Conservation (phyloP, 768 basidiomycete genomes). For the Termitomyces sp. region DNA sequence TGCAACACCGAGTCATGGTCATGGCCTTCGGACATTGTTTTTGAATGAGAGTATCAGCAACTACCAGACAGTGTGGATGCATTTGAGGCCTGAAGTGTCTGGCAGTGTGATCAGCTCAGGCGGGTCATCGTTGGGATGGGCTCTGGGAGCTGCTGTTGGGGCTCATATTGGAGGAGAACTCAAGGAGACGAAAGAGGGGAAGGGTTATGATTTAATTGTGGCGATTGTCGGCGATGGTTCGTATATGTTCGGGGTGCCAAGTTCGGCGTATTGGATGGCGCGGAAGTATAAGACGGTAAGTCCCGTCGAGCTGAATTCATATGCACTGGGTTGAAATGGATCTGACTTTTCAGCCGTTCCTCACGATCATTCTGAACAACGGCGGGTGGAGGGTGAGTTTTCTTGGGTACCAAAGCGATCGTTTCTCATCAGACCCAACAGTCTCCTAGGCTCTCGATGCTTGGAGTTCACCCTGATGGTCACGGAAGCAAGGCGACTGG, state of each 20-base stretch:
- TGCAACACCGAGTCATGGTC: conserved; percentile 36
- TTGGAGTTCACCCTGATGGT: conserved; percentile 59
- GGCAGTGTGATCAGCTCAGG: conserved; percentile 56
- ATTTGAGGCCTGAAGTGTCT: conserved; percentile 48
- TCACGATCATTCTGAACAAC: conserved; percentile 70
- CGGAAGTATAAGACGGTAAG: conserved; percentile 61
- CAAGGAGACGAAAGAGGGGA: conserved; percentile 15
- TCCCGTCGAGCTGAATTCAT: not conserved
- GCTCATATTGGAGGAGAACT: conserved; percentile 42
- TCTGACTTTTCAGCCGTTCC: conserved; percentile 47
- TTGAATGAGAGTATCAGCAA: conserved; percentile 67
- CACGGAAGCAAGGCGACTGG: conserved; percentile 45
- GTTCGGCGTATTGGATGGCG: conserved; percentile 72
- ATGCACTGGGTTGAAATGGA: not conserved
- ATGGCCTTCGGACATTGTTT: conserved; percentile 36
- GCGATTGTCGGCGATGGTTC: conserved; percentile 68
- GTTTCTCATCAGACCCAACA: conserved; percentile 15
- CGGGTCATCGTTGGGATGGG: conserved; percentile 68
- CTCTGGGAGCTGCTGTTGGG: conserved; percentile 62
- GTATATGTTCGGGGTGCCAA: conserved; percentile 64
- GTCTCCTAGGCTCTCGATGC: conserved; percentile 63
- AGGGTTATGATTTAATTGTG: conserved; percentile 49
- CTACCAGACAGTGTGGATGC: conserved; percentile 50
- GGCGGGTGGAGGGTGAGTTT: conserved; percentile 60
- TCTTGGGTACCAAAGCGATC: not conserved